Evolutionary conservation across 371 early-diverging fungal species (phyloP).

Genomic region (Entomophthora muscae): DNA sequence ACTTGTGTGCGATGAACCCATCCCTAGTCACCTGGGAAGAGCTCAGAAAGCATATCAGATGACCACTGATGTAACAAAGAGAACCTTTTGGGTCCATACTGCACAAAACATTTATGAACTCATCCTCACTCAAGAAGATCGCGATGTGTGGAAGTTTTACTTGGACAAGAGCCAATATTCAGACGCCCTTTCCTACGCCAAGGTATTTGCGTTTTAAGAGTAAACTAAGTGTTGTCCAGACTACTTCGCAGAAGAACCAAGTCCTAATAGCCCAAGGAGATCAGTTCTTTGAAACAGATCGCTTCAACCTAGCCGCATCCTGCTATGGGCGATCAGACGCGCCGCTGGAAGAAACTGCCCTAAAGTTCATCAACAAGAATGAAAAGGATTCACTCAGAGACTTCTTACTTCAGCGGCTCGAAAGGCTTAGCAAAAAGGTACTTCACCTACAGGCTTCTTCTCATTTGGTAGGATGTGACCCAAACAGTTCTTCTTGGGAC

Average conservation of each 20-base stretch:
- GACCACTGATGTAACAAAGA: constrained; percentile 50
- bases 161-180: constrained; percentile 55
- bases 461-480: constrained; percentile 45
- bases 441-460: constrained; percentile 5
- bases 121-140: constrained; percentile 69
- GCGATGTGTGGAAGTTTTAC: constrained; percentile 81
- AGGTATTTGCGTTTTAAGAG: constrained; percentile 17
- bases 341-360: constrained; percentile 69
- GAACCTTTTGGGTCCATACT: constrained; percentile 81
- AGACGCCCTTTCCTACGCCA: constrained; percentile 52
- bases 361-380: constrained; percentile 58
- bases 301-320: constrained; percentile 57
- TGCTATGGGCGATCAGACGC: constrained; percentile 66
- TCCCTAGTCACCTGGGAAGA: constrained; percentile 23
- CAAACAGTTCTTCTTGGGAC: constrained; percentile 66
- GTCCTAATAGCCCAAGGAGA: constrained; percentile 73
- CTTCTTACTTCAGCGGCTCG: constrained; percentile 49
- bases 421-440: constrained; percentile 36
- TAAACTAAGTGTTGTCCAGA: constrained; percentile 14
- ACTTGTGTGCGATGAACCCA: constrained; percentile 59
- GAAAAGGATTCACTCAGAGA: constrained; percentile 55
- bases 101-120: constrained; percentile 62
- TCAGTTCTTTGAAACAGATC: constrained; percentile 51
- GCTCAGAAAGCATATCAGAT: constrained; percentile 16
- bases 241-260: constrained; percentile 46